Evolutionary conservation across 2,329 filamentous ascomycete species (phyloP), one percentile per base, ranked within the genome.

Genomic region (Fusarium sp.): DNA sequence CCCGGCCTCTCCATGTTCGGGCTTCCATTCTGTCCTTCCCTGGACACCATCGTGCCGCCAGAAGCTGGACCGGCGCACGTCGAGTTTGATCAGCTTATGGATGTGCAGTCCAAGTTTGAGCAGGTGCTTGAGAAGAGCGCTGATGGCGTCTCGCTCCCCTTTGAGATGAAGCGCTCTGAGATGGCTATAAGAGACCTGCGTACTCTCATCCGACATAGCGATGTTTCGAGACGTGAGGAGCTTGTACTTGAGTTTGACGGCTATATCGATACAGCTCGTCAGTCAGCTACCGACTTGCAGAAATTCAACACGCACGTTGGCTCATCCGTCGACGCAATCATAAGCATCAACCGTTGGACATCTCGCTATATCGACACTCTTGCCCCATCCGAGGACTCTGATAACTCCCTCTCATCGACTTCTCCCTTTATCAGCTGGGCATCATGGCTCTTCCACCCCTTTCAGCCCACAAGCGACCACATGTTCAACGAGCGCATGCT

Each of bases 161-260:
- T 91, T 71, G 90, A 93, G 71, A 93, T 96, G 89, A 94, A 93
- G 80, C 86, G 88, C 9, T 89, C 90, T 3, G 91, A 95, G 77
- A 83, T 88, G 2, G 89, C 90, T 1, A 89, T 96, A 34, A 87
- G 92, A 40, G 92, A 94, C 73, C 80, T 96, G 23, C 87, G 90
- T 31, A 90, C 88, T 25, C 84, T 93, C 46, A 90, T 96, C 33
- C 85, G 87, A 38, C 89, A 90, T 79, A 93, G 90, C 71, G 84
- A 87, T 20, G 82, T 96, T 0, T 87, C 88, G 25, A 87, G 87
- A 40, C 87, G 87, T 29, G 86, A 90, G 34, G 90, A 93, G 78
- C 85, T 96, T 11, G 87, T 92, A 4, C 84, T 89, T 20, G 92
- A 95, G 76, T 91, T 96, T 61, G 87, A 91, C 67, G 87, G 87